phyloP scores from a whole-genome alignment of 2,329 filamentous ascomycete species.

The Cladophialophora psammophila region DNA sequence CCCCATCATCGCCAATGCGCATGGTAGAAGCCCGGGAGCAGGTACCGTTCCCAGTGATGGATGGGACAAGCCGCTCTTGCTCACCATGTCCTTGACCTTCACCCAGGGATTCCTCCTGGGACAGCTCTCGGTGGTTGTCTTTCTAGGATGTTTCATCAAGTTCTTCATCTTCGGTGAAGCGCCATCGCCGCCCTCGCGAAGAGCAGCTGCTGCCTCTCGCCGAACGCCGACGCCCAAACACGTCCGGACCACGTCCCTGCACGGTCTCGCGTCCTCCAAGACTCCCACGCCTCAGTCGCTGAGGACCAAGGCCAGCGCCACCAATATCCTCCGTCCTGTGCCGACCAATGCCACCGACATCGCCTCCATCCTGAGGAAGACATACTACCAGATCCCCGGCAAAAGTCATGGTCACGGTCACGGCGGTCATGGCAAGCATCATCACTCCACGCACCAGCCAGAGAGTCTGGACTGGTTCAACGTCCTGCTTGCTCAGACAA shows the following conservation, averaged over 20 bases:
- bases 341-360: slow-evolving; percentile 87
- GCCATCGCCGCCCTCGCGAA: slow-evolving; percentile 68
- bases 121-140: slow-evolving; percentile 87
- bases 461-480: slow-evolving; percentile 99
- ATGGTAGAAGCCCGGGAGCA: not conserved
- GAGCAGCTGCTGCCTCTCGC: not conserved
- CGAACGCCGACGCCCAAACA: slow-evolving; percentile 71
- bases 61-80: not conserved
- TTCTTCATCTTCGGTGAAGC: slow-evolving; percentile 99
- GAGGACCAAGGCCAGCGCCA: slow-evolving; percentile 61
- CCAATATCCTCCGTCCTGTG: slow-evolving; percentile 74
- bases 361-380: slow-evolving; percentile 81
- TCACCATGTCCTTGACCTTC: slow-evolving; percentile 33
- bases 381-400: slow-evolving; percentile 79
- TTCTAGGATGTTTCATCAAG: slow-evolving; percentile 95
- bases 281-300: slow-evolving; percentile 54
- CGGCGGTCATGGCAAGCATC: slow-evolving; percentile 37
- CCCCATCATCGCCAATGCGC: not conserved
- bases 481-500: slow-evolving; percentile 92
- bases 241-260: slow-evolving; percentile 73
- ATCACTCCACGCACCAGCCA: slow-evolving; percentile 82
- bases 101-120: slow-evolving; percentile 86
- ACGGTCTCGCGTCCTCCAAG: slow-evolving; percentile 47
- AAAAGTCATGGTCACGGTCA: slow-evolving; percentile 43
- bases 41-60: not conserved